Conservation (phyloP, 2,329 filamentous ascomycete genomes). For the Aaosphaeria pasadenensis region DNA sequence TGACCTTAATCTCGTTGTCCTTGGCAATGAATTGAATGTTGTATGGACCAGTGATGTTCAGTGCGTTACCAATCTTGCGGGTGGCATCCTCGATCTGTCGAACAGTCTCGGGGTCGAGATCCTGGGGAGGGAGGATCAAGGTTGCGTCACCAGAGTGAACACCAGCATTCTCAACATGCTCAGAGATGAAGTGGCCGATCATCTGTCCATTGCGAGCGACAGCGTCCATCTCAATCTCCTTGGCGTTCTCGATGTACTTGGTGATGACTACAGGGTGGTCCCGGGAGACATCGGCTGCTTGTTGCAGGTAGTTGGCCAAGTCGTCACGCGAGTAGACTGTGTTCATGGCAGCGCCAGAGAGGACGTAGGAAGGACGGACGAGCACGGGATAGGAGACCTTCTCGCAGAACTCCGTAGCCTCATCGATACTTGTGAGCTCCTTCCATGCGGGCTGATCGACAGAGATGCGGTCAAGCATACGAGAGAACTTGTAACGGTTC, state of each 20-base stretch:
- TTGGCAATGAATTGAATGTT: conserved; percentile 99
- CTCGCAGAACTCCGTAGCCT: conserved; percentile 82
- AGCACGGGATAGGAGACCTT: conserved; percentile 90
- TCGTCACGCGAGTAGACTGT: conserved; percentile 97
- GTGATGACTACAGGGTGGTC: conserved; percentile 98
- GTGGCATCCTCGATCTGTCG: conserved; percentile 91
- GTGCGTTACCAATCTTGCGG: conserved; percentile 85
- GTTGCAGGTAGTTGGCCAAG: conserved; percentile 80
- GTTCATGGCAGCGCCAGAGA: conserved; percentile 98
- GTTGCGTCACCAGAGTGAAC: conserved; percentile 98
- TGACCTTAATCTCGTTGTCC: conserved; percentile 99
- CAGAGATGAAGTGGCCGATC: conserved; percentile 94
- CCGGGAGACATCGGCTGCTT: conserved; percentile 88
- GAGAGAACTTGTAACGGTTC: conserved; percentile 97
- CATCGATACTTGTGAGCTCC: conserved; percentile 90
- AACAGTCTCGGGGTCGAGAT: conserved; percentile 85
- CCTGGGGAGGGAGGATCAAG: conserved; percentile 89
- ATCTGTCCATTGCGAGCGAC: conserved; percentile 87
- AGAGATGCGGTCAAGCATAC: conserved; percentile 90
- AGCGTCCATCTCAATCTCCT: conserved; percentile 99
- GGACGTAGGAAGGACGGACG: conserved; percentile 92
- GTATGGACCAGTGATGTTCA: conserved; percentile 95
- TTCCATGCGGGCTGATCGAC: conserved; percentile 99
- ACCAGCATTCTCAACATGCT: conserved; percentile 98
- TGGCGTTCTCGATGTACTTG: conserved; percentile 98